Evolutionary conservation across 257 asterid species (phyloP), one percentile per base, ranked within the genome.

Genomic region (Solanum virginianum): DNA sequence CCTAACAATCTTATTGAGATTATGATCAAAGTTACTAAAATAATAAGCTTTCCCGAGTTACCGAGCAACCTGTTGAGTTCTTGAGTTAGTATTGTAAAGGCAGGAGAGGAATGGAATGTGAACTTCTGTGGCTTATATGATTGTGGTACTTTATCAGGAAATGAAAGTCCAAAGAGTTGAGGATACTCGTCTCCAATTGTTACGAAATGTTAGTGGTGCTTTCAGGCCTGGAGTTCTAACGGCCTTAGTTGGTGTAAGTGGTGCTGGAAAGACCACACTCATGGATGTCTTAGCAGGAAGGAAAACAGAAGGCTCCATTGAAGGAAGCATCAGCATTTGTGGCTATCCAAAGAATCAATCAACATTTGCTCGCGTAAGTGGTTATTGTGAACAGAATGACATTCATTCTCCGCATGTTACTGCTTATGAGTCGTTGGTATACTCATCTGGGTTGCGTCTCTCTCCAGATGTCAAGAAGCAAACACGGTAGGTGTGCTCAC

Each of bases 221-320:
- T 95, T 95, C 85, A 88, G 97, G 89, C 98, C 98, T 0, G 98
- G 98, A 17, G 94, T 95, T 80, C 88, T 95, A 15, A 94, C 98
- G 6, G 98, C 98, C 32, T 88, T 95, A 88, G 96, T 95, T 47
- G 98, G 98, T 49, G 95, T 94, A 7, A 95, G 98, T 88, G 98
- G 98, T 47, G 98, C 98, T 22, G 98, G 98, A 8, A 95, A 95
- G 90, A 95, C 98, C 17, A 95, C 98, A 0, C 80, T 95, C 85
- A 94, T 95, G 98, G 98, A 95, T 71, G 98, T 93, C 26, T 90
- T 95, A 90, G 98, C 98, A 1, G 98, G 98, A 84, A 90, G 97
- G 80, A 95, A 95, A 84, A 95, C 98, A 0, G 95, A 97, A 7
- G 98, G 98, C 60, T 85, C 88, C 63, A 89, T 91, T 45, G 98